Evolutionary conservation across 768 basidiomycete species (phyloP).

Genomic region (Rhizopogon roseolus): DNA sequence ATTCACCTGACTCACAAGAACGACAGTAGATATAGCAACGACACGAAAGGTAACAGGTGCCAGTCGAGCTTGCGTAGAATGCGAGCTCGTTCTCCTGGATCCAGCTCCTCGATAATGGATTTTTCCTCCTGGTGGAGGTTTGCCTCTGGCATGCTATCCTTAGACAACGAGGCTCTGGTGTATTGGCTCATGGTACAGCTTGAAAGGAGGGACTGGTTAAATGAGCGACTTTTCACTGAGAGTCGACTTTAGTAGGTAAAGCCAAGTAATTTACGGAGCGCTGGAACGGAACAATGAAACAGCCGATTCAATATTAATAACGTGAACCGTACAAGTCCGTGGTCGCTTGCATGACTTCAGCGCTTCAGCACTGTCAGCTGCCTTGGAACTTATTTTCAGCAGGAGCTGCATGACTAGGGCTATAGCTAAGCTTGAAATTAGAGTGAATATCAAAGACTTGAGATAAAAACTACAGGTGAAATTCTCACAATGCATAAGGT

Average conservation of each 20-base stretch:
- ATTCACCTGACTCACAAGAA: slow-evolving; percentile 34
- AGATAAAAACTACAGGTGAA: no score
- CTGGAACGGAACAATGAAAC: no score
- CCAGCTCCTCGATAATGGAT: slow-evolving; percentile 4
- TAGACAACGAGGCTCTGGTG: not conserved
- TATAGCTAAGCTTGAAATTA: no score
- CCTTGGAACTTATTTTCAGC: no score
- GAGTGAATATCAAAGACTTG: no score
- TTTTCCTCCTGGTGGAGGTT: not conserved
- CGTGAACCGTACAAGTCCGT: no score
- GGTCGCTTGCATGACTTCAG: no score
- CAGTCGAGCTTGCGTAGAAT: slow-evolving; percentile 38
- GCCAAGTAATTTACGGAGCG: no score
- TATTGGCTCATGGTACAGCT: not conserved
- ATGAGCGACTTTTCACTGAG: not conserved
- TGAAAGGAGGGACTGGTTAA: slow-evolving; percentile 1
- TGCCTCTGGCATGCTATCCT: not conserved
- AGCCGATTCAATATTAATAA: no score
- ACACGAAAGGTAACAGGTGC: slow-evolving; percentile 41
- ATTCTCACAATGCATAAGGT: no score
- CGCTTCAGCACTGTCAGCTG: no score
- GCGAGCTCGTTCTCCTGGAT: slow-evolving; percentile 17
- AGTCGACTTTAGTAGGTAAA: not conserved
- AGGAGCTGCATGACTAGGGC: no score
- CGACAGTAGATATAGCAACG: slow-evolving; percentile 39